Conservation (phyloP, 805 yeast species). For the Kodamaea laetipori region DNA sequence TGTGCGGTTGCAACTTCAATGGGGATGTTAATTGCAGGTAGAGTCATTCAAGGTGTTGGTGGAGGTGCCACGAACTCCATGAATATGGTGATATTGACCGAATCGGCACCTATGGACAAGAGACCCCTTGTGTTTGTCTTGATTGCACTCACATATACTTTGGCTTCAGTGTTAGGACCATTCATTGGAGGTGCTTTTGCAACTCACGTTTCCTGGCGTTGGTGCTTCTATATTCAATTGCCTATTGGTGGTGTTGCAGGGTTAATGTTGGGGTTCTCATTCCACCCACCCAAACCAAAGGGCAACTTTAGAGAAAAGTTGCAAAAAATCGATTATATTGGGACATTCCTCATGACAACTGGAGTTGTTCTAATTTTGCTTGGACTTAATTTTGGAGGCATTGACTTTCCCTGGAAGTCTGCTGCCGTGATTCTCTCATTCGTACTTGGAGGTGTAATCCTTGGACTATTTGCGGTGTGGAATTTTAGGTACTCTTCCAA, state of each 20-base stretch:
- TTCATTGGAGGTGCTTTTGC: conserved; percentile 67
- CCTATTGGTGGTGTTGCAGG: conserved; percentile 63
- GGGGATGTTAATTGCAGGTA: conserved; percentile 66
- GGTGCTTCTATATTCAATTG: conserved; percentile 73
- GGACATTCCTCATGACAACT: conserved; percentile 45
- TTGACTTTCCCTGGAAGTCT: conserved; percentile 53
- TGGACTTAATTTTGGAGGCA: conserved; percentile 59
- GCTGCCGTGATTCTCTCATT: conserved; percentile 54
- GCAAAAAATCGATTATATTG: conserved; percentile 49
- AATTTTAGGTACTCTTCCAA: conserved; percentile 41
- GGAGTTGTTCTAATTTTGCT: conserved; percentile 48
- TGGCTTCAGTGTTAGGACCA: conserved; percentile 61
- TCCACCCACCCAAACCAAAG: conserved; percentile 48
- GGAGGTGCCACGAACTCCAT: conserved; percentile 67
- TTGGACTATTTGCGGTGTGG: conserved; percentile 39
- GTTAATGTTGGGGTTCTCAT: conserved; percentile 37
- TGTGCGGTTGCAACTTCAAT: conserved; percentile 56
- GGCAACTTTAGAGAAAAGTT: conserved; percentile 42
- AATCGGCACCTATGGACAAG: conserved; percentile 46
- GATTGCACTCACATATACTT: conserved; percentile 46
- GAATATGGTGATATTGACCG: conserved; percentile 58
- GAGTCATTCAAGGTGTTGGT: conserved; percentile 71
- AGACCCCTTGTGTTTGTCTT: conserved; percentile 42
- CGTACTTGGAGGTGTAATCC: conserved; percentile 45
- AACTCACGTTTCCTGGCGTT: conserved; percentile 62